Percentiles rank a stretch among this genome's conserved stretches.
phyloP scores from a whole-genome alignment of 2,329 filamentous ascomycete genomes.

The Curvularia sp. region DNA sequence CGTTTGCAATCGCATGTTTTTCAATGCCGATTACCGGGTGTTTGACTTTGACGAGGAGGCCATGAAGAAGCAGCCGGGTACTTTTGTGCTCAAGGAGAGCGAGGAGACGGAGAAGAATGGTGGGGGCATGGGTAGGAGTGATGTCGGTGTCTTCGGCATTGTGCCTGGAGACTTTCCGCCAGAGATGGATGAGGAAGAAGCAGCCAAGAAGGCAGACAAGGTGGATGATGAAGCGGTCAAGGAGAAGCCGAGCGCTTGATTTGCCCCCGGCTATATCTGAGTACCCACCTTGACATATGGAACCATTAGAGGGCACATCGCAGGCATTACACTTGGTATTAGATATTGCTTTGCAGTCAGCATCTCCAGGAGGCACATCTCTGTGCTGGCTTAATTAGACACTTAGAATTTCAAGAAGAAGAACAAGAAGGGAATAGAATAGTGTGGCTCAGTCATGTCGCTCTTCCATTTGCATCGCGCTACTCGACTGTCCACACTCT shows the following conservation, averaged over 20 bases:
- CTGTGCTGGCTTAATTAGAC: neutral
- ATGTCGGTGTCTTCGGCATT: constrained; percentile 45
- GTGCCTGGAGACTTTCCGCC: constrained; percentile 40
- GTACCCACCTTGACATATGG: neutral
- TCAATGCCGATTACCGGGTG: constrained; percentile 70
- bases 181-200: constrained; percentile 22
- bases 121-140: constrained; percentile 62
- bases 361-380: neutral
- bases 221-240: constrained; percentile 27
- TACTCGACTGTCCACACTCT: neutral
- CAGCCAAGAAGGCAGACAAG: constrained; percentile 8
- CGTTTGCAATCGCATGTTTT: constrained; percentile 59
- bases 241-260: constrained; percentile 21
- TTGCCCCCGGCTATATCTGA: neutral
- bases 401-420: neutral
- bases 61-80: constrained; percentile 53
- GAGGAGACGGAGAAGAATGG: constrained; percentile 55
- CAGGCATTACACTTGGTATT: neutral
- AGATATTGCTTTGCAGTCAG: neutral
- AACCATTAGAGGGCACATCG: neutral
- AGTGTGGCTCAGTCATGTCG: neutral
- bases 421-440: neutral
- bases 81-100: constrained; percentile 56
- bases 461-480: neutral
- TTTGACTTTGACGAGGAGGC: constrained; percentile 63